Percentiles rank a stretch among this genome's conserved stretches.
Conservation (phyloP, 2,329 filamentous ascomycete genomes). For the Phialophora macrospora region DNA sequence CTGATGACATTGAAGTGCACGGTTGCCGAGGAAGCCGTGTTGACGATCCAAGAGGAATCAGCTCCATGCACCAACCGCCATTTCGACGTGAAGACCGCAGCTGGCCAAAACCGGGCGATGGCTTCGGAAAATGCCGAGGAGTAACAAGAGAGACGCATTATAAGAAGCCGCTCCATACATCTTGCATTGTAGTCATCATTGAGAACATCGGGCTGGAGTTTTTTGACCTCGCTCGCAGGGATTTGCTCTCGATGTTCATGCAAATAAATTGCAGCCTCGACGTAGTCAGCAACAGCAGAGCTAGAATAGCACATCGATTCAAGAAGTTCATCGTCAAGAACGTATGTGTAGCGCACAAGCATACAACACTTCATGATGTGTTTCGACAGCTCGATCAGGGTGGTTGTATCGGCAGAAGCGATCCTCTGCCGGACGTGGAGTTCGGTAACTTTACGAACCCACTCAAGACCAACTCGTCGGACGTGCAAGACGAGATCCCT, state of each 20-base stretch:
- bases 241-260: slow-evolving; percentile 9
- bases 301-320: slow-evolving; percentile 16
- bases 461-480: slow-evolving; percentile 42
- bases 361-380: slow-evolving; percentile 48
- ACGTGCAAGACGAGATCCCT: slow-evolving; percentile 48
- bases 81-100: slow-evolving; percentile 32
- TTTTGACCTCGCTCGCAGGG: not conserved
- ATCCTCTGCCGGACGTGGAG: slow-evolving; percentile 32
- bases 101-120: slow-evolving; percentile 27
- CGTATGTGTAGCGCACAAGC: slow-evolving; percentile 46
- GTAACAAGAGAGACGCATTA: slow-evolving; percentile 37
- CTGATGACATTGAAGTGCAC: slow-evolving; percentile 45
- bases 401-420: slow-evolving; percentile 38
- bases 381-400: slow-evolving; percentile 44
- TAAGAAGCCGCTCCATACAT: slow-evolving; percentile 14
- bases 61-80: slow-evolving; percentile 23
- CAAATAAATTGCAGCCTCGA: slow-evolving; percentile 34
- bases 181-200: slow-evolving; percentile 16
- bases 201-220: slow-evolving; percentile 29
- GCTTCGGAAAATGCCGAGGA: slow-evolving; percentile 34
- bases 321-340: slow-evolving; percentile 9
- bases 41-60: slow-evolving; percentile 24
- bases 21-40: slow-evolving; percentile 2
- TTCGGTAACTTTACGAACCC: slow-evolving; percentile 24
- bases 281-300: slow-evolving; percentile 28